phyloP scores from a whole-genome alignment of 148 eudicot genomes.

The Suaeda aralocaspica region DNA sequence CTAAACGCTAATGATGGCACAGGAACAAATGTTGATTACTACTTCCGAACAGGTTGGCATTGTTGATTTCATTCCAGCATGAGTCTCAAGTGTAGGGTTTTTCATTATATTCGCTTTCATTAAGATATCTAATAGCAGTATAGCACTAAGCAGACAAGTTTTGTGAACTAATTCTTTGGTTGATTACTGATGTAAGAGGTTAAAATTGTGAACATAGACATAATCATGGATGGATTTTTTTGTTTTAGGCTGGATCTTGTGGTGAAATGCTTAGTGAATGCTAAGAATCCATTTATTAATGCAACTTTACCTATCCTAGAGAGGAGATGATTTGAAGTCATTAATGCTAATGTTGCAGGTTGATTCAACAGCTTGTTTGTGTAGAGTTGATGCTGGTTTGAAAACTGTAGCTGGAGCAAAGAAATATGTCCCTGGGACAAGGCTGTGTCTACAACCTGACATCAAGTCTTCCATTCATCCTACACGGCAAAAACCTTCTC shows the following conservation, averaged over 20 bases:
- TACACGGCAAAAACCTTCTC: slow-evolving; percentile 61
- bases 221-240: too few relatives aligned
- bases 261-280: background rate
- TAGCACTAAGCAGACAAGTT: background rate
- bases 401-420: slow-evolving; percentile 81
- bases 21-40: background rate
- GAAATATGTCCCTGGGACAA: slow-evolving; percentile 75
- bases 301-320: background rate
- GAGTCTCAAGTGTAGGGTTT: too few relatives aligned
- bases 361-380: slow-evolving; percentile 80
- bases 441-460: slow-evolving; percentile 70
- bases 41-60: background rate
- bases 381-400: slow-evolving; percentile 81
- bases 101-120: background rate
- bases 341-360: slow-evolving; percentile 47
- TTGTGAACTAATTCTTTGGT: background rate
- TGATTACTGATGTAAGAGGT: too few relatives aligned
- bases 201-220: background rate
- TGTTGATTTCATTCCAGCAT: background rate
- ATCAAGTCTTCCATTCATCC: slow-evolving; percentile 80
- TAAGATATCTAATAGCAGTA: background rate
- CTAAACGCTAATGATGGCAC: background rate
- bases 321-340: background rate
- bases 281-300: background rate
- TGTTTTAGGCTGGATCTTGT: background rate